phyloP scores from a whole-genome alignment of 2,329 filamentous ascomycete species.

The Penicillium brasilianum region DNA sequence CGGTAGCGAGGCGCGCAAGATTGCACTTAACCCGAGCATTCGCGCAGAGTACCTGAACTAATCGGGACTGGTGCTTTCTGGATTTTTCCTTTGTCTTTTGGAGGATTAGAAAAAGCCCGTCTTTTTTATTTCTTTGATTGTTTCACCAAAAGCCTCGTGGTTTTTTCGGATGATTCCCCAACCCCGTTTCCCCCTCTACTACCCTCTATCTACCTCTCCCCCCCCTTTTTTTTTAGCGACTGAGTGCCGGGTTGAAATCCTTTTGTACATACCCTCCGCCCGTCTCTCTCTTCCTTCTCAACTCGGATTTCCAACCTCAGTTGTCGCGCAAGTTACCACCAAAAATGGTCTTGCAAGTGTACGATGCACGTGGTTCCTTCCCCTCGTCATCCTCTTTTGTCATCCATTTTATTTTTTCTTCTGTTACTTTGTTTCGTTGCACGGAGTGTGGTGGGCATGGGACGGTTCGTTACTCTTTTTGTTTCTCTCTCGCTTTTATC shows the following conservation, averaged over 20 bases:
- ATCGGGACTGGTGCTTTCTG: constrained; percentile 14
- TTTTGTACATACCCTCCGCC: constrained; percentile 31
- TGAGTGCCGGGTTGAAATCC: constrained; percentile 30
- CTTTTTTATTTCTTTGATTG: constrained; percentile 24
- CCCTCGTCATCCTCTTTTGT: constrained; percentile 27
- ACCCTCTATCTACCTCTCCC: constrained; percentile 17
- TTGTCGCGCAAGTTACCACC: constrained; percentile 24
- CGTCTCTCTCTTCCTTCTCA: constrained; percentile 17
- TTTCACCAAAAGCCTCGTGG: constrained; percentile 4
- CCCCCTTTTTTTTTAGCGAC: constrained; percentile 24
- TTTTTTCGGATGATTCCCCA: constrained; percentile 32
- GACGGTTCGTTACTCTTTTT: constrained; percentile 32
- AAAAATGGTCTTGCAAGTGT: constrained; percentile 28
- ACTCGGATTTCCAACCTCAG: constrained; percentile 11
- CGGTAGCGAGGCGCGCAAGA: constrained; percentile 44
- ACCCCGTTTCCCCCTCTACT: constrained; percentile 1
- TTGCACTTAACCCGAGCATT: constrained; percentile 42
- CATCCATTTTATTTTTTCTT: constrained; percentile 28
- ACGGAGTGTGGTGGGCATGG: constrained; percentile 41
- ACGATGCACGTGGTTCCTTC: constrained; percentile 34
- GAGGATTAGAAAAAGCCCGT: constrained; percentile 38
- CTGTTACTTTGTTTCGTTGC: constrained; percentile 29
- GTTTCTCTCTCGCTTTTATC: constrained; percentile 16
- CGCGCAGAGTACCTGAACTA: constrained; percentile 38
- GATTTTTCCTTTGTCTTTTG: constrained; percentile 31